These are phyloP conservation scores for Scedosporium aurantiacum DNA, from an alignment of 2,329 filamentous ascomycete species.

Conservation along the genomic window DNA sequence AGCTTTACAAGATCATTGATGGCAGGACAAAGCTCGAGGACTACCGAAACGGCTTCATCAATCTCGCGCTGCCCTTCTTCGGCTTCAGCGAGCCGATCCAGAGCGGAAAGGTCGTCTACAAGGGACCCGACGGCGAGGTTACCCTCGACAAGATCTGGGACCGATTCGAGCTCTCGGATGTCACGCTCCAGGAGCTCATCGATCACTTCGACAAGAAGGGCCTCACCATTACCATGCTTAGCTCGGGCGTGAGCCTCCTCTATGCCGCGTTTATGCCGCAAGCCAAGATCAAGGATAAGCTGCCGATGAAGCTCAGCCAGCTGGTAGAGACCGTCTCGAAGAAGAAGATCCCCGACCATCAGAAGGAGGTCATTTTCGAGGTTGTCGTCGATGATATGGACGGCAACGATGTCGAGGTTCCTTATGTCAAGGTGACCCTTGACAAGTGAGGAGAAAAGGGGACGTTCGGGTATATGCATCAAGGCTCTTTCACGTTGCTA, in stretches of 20 bases:
- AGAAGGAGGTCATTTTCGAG: conserved; percentile 94
- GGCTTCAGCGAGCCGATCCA: conserved; percentile 95
- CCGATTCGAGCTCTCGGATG: conserved; percentile 80
- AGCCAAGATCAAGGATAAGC: conserved; percentile 67
- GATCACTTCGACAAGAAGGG: conserved; percentile 73
- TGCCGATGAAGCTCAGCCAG: conserved; percentile 74
- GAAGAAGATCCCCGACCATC: conserved; percentile 81
- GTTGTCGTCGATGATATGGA: conserved; percentile 81
- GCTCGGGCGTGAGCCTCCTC: conserved; percentile 89
- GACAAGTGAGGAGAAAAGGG: conserved; percentile 15
- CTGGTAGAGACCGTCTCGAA: conserved; percentile 83
- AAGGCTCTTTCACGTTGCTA: not conserved
- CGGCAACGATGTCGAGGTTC: conserved; percentile 92
- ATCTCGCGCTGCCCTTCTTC: conserved; percentile 92
- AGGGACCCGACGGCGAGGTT: conserved; percentile 66
- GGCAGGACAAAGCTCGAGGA: conserved; percentile 95
- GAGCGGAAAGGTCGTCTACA: conserved; percentile 85
- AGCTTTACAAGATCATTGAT: conserved; percentile 93
- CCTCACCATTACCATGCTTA: conserved; percentile 80
- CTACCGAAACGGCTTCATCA: conserved; percentile 99
- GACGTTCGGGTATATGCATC: conserved; percentile 5
- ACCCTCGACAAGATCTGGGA: conserved; percentile 96
- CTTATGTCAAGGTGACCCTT: conserved; percentile 86
- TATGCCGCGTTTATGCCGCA: conserved; percentile 89
- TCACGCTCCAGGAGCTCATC: conserved; percentile 75